Base-by-base conservation (phyloP, 2,329 filamentous ascomycete genomes). In the Penicillium sp. region DNA sequence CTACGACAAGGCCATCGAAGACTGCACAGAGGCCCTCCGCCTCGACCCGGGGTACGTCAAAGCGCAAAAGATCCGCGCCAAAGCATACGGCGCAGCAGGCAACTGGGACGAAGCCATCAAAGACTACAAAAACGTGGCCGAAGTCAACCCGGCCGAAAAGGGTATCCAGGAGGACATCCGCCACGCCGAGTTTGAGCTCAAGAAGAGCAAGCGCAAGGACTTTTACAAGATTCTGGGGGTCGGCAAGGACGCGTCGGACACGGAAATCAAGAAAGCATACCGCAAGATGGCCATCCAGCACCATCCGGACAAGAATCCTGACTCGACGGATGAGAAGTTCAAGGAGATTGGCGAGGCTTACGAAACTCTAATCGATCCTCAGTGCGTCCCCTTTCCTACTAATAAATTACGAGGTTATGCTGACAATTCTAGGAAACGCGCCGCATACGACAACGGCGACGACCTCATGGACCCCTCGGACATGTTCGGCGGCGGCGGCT, bases 321-420 rank as follows among this genome's bases (percentile, higher is more conserved):
- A 76, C 61, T 90, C 97, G 66, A 81, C 85, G 52, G 94, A 94
- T 60, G 93, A 91, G 67, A 87, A 90, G 68, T 99, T 99, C 83
- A 97, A 99, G 83, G 94, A 99, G 71, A 89, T 97, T 71, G 90
- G 91, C 66, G 94, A 99, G 79, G 93, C 93, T 42, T 96, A 99
- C 71, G 94, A 99, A 77, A 95, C 88, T 50, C 78, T 99, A 75
- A 96, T 90, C 69, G 94, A 99, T 75, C 81, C 91, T 78, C 87
- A 96, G 87, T 91, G 88, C 76, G 88, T 85, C 1, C 30, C 24
- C 12, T 45, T 52, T 12, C 45, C 3, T 20, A 23, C 26, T 7
- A 43, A 55, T 47, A 47, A 57, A 47, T 46, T 14, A 40, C 51
- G 40, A 53, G 38, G 40, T 53, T 35, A 54, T 35, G 4, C 30